Conservation (phyloP, 441 rosid genomes). For the Hypseocharis bilobata region DNA sequence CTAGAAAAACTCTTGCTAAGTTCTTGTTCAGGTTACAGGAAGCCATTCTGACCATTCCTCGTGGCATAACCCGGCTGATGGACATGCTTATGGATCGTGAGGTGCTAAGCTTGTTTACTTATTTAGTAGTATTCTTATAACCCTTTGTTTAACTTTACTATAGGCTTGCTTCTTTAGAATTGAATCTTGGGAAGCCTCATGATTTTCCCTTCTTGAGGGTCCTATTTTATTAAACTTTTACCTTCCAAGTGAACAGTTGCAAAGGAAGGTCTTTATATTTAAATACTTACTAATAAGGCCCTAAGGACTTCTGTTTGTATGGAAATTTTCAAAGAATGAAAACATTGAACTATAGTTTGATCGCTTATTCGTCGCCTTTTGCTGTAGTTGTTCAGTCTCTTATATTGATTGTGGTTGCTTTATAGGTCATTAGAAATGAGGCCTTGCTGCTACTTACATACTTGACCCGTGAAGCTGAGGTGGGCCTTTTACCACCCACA, state of each 20-base stretch:
- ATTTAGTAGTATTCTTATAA: not conserved
- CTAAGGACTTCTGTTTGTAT: not conserved
- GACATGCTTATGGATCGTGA: constrained; percentile 99
- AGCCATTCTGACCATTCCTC: constrained; percentile 92
- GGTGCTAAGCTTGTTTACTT: constrained; percentile 34
- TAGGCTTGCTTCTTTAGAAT: not conserved
- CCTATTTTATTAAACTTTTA: not conserved
- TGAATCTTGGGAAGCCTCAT: not conserved
- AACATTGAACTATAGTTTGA: not conserved
- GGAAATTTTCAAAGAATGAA: not conserved
- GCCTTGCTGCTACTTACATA: constrained; percentile 86
- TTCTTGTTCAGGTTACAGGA: constrained; percentile 86
- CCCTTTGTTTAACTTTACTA: not conserved
- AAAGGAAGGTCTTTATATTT: not conserved
- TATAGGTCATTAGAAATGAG: constrained; percentile 85
- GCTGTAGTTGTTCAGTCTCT: constrained; percentile 2
- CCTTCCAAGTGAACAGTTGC: not conserved
- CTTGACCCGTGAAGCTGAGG: constrained; percentile 98
- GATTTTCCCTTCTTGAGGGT: not conserved
- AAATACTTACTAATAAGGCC: not conserved
- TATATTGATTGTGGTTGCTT: constrained; percentile 22
- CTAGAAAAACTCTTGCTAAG: constrained; percentile 32
- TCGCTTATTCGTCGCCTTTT: not conserved
- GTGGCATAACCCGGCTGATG: constrained; percentile 93
- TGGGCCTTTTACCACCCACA: constrained; percentile 19